Evolutionary conservation across 805 yeast species (phyloP), one percentile per base, ranked within the genome.

Genomic region (Suhomyces sp.): DNA sequence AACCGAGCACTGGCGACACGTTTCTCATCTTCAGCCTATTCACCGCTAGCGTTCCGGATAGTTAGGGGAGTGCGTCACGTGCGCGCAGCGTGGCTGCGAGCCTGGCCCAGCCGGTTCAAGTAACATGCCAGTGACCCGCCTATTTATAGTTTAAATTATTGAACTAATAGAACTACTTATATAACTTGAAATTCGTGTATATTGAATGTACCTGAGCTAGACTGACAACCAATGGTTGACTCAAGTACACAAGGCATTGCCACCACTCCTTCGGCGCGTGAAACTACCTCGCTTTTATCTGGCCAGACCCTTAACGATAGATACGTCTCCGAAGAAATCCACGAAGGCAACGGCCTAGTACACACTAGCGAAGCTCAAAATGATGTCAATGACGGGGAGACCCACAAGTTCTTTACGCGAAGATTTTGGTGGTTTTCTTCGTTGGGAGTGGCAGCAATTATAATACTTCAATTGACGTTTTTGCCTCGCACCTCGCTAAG

Each of bases 401-500:
- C 24, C n/a, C 23, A 29, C 22, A 45, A 45, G 36, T 42, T 42
- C 17, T 42, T 42, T 12, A 42, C 46, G 15, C 29, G 49, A 13
- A 60, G 76, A n/a, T 77, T 84, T 52, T 68, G 79, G 66, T 71
- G 78, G 58, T 75, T 78, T 55, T 70, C 78, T 46, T 63, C 73
- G 0, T 63, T 82, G 22, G 88, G 89, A 1, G 54, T 83, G 2
- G 50, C 77, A 2, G 82, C 84, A 46, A 68, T 84, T 35, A 62
- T 82, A 13, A 73, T 80, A 2, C 83, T 88, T 63, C 82, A 88
- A 41, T 72, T 89, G 48, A 82, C 86, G 0, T 91, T 91, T 65
- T 73, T 90, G 13, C 97, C 97, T 1, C 69, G 97, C 53, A 89
- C 97, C 1, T 88, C 96, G 2, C 72, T 90, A 17, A 83, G 87